These are phyloP conservation scores for Margaritispora aquatica DNA, from an alignment of 495 filamentous ascomycete species.

Conservation along the genomic window DNA sequence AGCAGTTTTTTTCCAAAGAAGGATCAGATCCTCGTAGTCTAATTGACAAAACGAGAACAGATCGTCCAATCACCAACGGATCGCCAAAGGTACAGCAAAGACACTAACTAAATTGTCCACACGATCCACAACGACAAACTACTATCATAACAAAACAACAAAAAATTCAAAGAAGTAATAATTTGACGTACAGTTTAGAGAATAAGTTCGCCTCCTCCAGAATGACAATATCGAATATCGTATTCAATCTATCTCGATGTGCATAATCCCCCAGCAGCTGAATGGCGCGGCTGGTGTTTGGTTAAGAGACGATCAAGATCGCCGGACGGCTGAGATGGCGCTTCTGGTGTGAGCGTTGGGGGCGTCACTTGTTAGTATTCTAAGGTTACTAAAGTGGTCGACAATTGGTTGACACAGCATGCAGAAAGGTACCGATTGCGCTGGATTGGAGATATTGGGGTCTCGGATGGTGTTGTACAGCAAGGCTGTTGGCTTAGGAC, in stretches of 20 bases:
- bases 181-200: neutral
- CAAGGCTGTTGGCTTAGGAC: neutral
- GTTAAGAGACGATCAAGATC: neutral
- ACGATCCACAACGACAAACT: too few relatives aligned
- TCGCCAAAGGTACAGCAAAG: neutral
- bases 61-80: neutral
- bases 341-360: neutral
- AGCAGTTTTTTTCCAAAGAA: neutral
- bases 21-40: neutral
- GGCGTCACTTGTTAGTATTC: neutral
- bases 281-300: neutral
- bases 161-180: neutral
- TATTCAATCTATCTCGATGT: neutral
- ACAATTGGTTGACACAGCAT: neutral
- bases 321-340: neutral
- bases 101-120: neutral
- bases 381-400: neutral
- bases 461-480: neutral
- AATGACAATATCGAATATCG: neutral
- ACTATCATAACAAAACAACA: neutral
- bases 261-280: neutral
- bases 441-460: neutral
- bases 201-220: too few relatives aligned
- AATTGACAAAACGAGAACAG: neutral
- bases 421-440: neutral